Evolutionary conservation across 148 eudicot genomes (phyloP).

Genomic region (Suaeda aralocaspica): DNA sequence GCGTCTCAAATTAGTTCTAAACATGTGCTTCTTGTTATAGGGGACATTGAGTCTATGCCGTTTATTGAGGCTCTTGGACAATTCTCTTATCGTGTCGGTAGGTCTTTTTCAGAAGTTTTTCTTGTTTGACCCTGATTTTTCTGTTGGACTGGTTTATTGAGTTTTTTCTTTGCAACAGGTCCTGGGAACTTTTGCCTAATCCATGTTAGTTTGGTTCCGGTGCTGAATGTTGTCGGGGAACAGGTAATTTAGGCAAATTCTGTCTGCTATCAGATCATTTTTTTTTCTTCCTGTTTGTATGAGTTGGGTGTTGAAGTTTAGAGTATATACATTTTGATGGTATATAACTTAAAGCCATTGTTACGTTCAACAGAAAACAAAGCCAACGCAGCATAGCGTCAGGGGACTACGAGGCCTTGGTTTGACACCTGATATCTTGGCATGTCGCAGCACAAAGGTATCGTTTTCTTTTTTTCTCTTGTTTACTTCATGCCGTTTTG

Average conservation of each 20-base stretch:
- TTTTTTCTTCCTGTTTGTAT: background rate
- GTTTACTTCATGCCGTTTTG: too few relatives aligned
- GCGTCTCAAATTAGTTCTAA: slow-evolving; percentile 5
- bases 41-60: slow-evolving; percentile 96
- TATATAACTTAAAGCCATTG: background rate
- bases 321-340: slow-evolving; percentile 4
- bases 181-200: slow-evolving; percentile 88
- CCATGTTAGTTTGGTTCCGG: slow-evolving; percentile 98
- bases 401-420: slow-evolving; percentile 88
- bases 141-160: slow-evolving; percentile 2
- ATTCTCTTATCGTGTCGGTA: slow-evolving; percentile 92
- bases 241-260: slow-evolving; percentile 47
- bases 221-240: slow-evolving; percentile 87
- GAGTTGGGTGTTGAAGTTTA: background rate
- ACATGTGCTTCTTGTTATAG: slow-evolving; percentile 34
- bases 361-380: slow-evolving; percentile 68
- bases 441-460: slow-evolving; percentile 91
- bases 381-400: slow-evolving; percentile 98
- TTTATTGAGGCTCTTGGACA: slow-evolving; percentile 95
- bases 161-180: slow-evolving; percentile 39
- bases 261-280: background rate
- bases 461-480: slow-evolving; percentile 16
- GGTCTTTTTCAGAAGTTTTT: slow-evolving; percentile 13
- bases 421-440: slow-evolving; percentile 76
- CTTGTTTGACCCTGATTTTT: slow-evolving; percentile 3